Base-by-base conservation (phyloP, 768 basidiomycete species). In the Lactarius sp. region DNA sequence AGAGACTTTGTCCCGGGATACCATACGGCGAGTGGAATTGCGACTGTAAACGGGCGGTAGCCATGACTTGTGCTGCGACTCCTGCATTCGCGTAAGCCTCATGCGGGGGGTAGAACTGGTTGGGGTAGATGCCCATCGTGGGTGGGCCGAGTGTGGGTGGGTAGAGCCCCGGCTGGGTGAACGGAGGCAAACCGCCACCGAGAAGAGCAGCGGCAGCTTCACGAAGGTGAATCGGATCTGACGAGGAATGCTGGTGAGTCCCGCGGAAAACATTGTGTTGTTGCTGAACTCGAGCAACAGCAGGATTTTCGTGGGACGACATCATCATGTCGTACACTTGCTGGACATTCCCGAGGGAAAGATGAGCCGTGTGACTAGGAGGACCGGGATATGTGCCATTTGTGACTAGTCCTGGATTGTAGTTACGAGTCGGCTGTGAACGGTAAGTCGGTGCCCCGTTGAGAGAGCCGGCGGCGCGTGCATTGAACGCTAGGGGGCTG, bases 201-300 rank as follows among this genome's bases (percentile, higher is more conserved):
- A 91, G 75, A 64, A 90, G 70, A 37, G 87, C 83, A 52, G 90
- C 39, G 13, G 39, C 74, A 44, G 83, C 85, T 69, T 92, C 90
- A 53, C 90, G 83, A 44, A 91, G 78, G 9, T 85, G 81, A 39
- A 89, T 87, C 4, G 90, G 90, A 71, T 92, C 90, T 1, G 90
- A 91, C 4, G 88, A 82, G 41, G 90, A 92, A 73, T 92, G 90
- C 66, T 92, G 90, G 73, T 92, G 90, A 31, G 81, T 83, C 33
- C 78, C 79, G 42, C 88, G 86, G 77, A 88, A 91, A 51, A 80
- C 80, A 68, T 84, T 85, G 71, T 86, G 86, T 70, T 90, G 89
- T 69, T 90, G 88, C 73, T 92, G 90, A 55, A 90, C 84, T 67
- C 88, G 88, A 56, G 83, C 80, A 61, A 89, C 85, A 37, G 87